phyloP scores from a whole-genome alignment of 2,329 filamentous ascomycete genomes.

The Beauveria scarabaeidicola region DNA sequence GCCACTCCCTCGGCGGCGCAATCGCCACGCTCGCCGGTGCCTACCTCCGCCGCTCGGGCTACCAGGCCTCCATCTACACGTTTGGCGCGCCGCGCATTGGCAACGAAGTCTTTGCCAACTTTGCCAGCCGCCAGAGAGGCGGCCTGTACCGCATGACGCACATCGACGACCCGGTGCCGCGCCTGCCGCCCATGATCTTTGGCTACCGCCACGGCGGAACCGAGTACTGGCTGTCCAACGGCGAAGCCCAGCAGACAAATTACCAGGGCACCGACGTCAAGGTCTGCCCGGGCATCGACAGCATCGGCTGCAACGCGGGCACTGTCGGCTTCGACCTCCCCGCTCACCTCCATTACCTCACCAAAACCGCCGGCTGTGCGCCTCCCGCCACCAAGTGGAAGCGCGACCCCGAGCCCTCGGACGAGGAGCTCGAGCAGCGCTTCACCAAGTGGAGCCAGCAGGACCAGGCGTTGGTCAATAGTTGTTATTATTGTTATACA shows the following conservation, averaged over 20 bases:
- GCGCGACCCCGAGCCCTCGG: conserved; percentile 18
- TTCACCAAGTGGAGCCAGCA: conserved; percentile 27
- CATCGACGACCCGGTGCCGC: conserved; percentile 56
- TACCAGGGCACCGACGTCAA: conserved; percentile 33
- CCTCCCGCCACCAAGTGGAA: conserved; percentile 19
- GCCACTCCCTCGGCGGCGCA: conserved; percentile 61
- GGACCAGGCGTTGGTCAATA: conserved; percentile 21
- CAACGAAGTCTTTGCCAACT: conserved; percentile 45
- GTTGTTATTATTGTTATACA: background rate
- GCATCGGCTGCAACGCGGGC: conserved; percentile 42
- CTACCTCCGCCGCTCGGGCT: conserved; percentile 42
- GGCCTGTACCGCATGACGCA: conserved; percentile 59
- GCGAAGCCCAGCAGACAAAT: conserved; percentile 23
- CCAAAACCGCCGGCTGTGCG: conserved; percentile 32
- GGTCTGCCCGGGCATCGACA: conserved; percentile 41
- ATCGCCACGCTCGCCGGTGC: conserved; percentile 52
- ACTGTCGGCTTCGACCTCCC: conserved; percentile 34
- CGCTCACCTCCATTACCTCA: conserved; percentile 44
- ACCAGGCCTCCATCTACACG: conserved; percentile 48
- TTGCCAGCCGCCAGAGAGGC: conserved; percentile 43
- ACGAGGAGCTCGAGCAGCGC: conserved; percentile 31
- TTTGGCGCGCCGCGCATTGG: conserved; percentile 61
- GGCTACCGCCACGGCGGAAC: conserved; percentile 59
- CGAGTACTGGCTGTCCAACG: conserved; percentile 54
- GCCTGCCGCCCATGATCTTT: conserved; percentile 52